Evolutionary conservation across 2,329 filamentous ascomycete genomes (phyloP), one percentile per base, ranked within the genome.

Genomic region (Cladosporium sp.): DNA sequence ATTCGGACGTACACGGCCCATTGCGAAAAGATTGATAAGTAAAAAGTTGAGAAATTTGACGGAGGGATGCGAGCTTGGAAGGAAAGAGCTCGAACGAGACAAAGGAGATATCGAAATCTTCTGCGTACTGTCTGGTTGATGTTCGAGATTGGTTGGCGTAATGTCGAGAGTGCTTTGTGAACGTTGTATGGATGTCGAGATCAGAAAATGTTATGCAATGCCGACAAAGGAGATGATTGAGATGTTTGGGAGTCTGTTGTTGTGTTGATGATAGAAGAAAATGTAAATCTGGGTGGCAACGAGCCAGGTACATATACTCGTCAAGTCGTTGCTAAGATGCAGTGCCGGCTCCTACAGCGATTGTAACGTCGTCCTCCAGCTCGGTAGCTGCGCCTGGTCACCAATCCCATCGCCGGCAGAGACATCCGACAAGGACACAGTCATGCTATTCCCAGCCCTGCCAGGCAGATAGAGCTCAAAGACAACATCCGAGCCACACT

Each of bases 191-290:
- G n/a, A 19, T 45, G 41, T 52, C 43, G 49, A 45, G 33, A 49
- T 50, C 13, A 34, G 35, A 50, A 38, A 50, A 43, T 37, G 40
- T 19, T 50, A 50, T 43, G 38, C 48, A 43, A 43, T 43, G 48
- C 40, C 14, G 18, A 50, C 48, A 58, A 46, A 56, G 34, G 46
- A 49, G 38, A 45, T 22, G n/a, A n/a, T 33, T 49, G 37, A 42
- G 43, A 40, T 35, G 49, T 46, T 41, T 56, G 50, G 45, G 44
- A 54, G 35, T 54, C n/a, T 35, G 43, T 53, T 16, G 34, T 45
- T 34, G 40, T 49, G 48, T 32, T 37, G 51, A 53, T 48, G 48
- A 37, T 52, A 19, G 43, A 52, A 56, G 48, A 43, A 50, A 50
- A 43, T 16, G 32, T 19, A 37, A 50, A 53, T 46, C 49, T 40